Conservation (phyloP, 1,139 yeast species). For the Sugiyamaella japonica region DNA sequence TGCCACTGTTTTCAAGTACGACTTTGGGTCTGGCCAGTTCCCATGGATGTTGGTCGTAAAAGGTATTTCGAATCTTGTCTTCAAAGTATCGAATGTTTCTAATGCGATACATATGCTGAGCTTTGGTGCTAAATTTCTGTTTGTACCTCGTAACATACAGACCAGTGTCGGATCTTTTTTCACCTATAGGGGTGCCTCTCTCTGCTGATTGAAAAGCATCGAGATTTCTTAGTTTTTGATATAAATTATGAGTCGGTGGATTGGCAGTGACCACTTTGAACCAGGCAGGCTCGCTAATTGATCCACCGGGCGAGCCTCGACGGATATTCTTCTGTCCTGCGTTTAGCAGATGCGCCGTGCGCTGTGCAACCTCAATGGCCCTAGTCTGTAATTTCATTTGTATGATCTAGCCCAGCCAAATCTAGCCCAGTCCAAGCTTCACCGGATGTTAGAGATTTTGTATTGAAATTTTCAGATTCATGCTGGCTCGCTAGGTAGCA, state of each 20-base stretch:
- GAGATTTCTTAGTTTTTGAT: slow-evolving; percentile 48
- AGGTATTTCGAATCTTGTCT: slow-evolving; percentile 76
- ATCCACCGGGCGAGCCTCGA: slow-evolving; percentile 39
- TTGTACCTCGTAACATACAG: slow-evolving; percentile 54
- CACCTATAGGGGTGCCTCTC: slow-evolving; percentile 25
- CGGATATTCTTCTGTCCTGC: slow-evolving; percentile 24
- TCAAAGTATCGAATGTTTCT: slow-evolving; percentile 71
- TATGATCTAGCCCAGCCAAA: not conserved
- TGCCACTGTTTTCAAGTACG: slow-evolving; percentile 71
- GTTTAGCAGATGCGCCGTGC: slow-evolving; percentile 39
- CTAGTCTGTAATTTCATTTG: slow-evolving; percentile 65
- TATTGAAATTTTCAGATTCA: not conserved
- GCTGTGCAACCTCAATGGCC: slow-evolving; percentile 65
- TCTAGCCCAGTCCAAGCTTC: not conserved
- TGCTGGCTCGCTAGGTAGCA: not conserved
- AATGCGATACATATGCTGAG: slow-evolving; percentile 51
- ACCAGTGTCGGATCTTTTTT: slow-evolving; percentile 28
- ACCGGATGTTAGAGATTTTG: not conserved
- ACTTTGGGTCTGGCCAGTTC: slow-evolving; percentile 92
- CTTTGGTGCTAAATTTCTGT: slow-evolving; percentile 33
- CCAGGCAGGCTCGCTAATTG: slow-evolving; percentile 79
- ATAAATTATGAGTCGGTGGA: slow-evolving; percentile 70
- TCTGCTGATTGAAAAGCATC: slow-evolving; percentile 38
- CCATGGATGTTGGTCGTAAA: slow-evolving; percentile 97
- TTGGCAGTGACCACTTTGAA: slow-evolving; percentile 74